These are phyloP conservation scores for Coriaria nepalensis DNA, from an alignment of 306 rosid species.

Conservation along the genomic window DNA sequence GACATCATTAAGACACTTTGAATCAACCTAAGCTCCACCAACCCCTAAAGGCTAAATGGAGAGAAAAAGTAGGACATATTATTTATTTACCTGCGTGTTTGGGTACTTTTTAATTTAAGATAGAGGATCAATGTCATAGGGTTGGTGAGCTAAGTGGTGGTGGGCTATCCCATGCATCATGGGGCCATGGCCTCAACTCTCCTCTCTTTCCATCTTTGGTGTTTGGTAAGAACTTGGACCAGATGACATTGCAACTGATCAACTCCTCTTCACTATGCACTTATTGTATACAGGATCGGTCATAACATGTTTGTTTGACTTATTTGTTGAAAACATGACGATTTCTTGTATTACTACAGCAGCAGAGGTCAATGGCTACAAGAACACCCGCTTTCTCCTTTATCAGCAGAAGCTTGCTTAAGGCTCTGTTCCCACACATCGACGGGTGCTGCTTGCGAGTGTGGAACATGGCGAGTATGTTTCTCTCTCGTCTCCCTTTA, in stretches of 20 bases:
- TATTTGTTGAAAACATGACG: neutral
- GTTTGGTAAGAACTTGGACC: neutral
- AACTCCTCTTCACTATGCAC: too few species aligned
- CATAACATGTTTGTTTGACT: too few species aligned
- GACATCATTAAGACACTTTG: neutral
- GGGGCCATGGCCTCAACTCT: neutral
- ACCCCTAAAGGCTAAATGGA: too few species aligned
- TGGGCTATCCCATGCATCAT: neutral
- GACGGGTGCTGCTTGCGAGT: slow-evolving; percentile 36
- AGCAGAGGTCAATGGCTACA: slow-evolving; percentile 34
- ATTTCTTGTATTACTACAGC: neutral
- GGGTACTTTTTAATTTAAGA: neutral
- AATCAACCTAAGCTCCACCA: neutral
- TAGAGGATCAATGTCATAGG: neutral
- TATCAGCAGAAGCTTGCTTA: slow-evolving; percentile 30
- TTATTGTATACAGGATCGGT: too few species aligned
- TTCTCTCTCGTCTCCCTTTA: slow-evolving; percentile 77
- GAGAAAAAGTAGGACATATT: too few species aligned
- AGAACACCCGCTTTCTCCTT: slow-evolving; percentile 32
- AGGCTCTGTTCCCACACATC: slow-evolving; percentile 66
- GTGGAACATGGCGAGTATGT: slow-evolving; percentile 77
- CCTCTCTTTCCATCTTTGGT: neutral
- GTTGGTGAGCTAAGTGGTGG: slow-evolving; percentile 3
- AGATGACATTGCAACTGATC: too few species aligned
- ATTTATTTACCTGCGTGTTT: too few species aligned